Evolutionary conservation across 345 rosid species (phyloP).

Genomic region (Excoecaria agallocha): DNA sequence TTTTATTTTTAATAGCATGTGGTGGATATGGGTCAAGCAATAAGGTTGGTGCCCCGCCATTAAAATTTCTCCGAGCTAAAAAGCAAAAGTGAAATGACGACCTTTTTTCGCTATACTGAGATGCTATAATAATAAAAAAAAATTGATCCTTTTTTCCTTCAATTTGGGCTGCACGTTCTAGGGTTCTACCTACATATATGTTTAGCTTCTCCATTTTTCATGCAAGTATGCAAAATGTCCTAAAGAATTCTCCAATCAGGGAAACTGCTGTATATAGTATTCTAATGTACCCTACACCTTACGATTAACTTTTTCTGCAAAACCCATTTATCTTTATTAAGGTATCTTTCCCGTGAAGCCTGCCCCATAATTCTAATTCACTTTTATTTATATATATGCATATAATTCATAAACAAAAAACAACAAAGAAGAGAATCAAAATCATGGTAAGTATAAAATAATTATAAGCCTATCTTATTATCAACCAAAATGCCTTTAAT

Average conservation of each 20-base stretch:
- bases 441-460: neutral
- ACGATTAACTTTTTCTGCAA: too few relatives aligned
- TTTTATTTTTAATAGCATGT: neutral
- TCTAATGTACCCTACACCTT: too few relatives aligned
- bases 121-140: too few relatives aligned
- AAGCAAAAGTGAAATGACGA: neutral
- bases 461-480: neutral
- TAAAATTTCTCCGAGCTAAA: neutral
- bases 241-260: too few relatives aligned
- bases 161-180: too few relatives aligned
- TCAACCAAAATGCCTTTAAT: neutral
- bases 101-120: neutral
- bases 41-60: too few relatives aligned
- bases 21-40: neutral
- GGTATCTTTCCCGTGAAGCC: slow-evolving; percentile 21
- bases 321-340: neutral
- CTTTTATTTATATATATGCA: too few relatives aligned
- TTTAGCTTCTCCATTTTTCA: too few relatives aligned
- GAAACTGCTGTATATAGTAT: too few relatives aligned
- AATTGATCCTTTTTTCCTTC: too few relatives aligned
- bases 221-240: too few relatives aligned
- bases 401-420: neutral
- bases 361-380: neutral
- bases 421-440: neutral
- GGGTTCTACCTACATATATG: too few relatives aligned